Base-by-base conservation (phyloP, 73 alveolate species). In the Tetrahymena malaccensis region DNA sequence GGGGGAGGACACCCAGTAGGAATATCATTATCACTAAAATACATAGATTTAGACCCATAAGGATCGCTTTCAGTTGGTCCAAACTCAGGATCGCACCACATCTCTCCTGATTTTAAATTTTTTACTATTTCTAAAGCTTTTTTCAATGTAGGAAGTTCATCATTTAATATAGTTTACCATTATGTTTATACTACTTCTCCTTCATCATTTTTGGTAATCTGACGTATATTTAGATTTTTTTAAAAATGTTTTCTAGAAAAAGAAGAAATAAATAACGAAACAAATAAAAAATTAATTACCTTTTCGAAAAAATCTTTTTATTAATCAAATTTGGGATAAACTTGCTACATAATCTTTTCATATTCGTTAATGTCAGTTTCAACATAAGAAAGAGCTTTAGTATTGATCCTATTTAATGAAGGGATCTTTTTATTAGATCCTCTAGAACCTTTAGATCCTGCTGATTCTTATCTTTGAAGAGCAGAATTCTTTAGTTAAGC, bases 71-170 rank as follows among this genome's bases (percentile, higher is more conserved):
- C 85, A 38, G 94, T 98, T 0, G 99, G 99, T 7, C 99, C 99
- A 96, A 99, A 99, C 40, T 99, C 99, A 27, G 97, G 97, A 96
- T 99, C 99, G 43, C 43, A 84, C 97, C 97, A 95, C 94, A 85
- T 95, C 16, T 70, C 43, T 10, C 95, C 95, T 84, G 21, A 19
- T 43, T 85, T 94, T 21, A 95, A 34, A 44, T 89, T 50, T 34
- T 93, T 43, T 15, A 95, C 85, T 10, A 50, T 93, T 22, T 95
- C 97, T 34, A 85, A 58, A 13, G 93, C 97, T 85, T 85, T 85
- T 40, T 94, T 95, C 50, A 95, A 85, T 43, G 95, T 85, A 85
- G 97, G 95, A 37, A 95, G 94, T 31, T 95, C 97, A 38, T 93
- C 84, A 17, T 31, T 95, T 25, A 95, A 85, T 21, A 95, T 89